phyloP scores from a whole-genome alignment of 164 flowering plant species.

The Liquidambar formosana region DNA sequence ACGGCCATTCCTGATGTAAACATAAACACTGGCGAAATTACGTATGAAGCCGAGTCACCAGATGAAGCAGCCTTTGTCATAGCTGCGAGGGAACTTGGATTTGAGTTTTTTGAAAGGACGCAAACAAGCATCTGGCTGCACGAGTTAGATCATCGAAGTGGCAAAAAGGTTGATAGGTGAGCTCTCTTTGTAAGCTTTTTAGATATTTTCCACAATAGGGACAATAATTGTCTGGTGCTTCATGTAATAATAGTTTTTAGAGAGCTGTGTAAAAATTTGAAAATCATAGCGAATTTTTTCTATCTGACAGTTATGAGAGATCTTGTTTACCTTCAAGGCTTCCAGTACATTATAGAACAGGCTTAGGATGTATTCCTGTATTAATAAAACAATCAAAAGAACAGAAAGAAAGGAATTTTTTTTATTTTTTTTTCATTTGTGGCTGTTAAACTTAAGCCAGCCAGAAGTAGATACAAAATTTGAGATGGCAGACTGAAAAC shows the following conservation, averaged over 20 bases:
- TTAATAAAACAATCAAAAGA: no score
- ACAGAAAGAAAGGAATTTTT: no score
- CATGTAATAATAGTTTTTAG: background rate
- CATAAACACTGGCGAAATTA: constrained; percentile 46
- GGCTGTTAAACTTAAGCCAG: background rate
- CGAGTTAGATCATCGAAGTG: constrained; percentile 52
- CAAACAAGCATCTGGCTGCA: constrained; percentile 68
- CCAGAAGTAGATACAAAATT: background rate
- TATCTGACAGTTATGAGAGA: background rate
- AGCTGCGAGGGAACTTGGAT: constrained; percentile 80
- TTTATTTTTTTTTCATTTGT: no score
- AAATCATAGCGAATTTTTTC: background rate
- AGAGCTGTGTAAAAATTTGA: background rate
- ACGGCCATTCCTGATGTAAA: constrained; percentile 70
- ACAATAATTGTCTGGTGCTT: background rate
- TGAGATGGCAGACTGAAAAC: background rate
- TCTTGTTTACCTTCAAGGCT: background rate
- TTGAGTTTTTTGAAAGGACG: constrained; percentile 70
- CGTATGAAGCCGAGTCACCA: constrained; percentile 89
- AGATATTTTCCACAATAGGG: background rate
- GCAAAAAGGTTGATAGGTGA: constrained; percentile 58
- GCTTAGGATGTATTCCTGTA: no score
- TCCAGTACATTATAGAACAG: no score
- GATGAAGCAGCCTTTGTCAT: constrained; percentile 93
- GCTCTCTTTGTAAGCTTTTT: constrained; percentile 8